Evolutionary conservation across 1,284 basidiomycete species (phyloP).

Genomic region (Ustilago hordei): DNA sequence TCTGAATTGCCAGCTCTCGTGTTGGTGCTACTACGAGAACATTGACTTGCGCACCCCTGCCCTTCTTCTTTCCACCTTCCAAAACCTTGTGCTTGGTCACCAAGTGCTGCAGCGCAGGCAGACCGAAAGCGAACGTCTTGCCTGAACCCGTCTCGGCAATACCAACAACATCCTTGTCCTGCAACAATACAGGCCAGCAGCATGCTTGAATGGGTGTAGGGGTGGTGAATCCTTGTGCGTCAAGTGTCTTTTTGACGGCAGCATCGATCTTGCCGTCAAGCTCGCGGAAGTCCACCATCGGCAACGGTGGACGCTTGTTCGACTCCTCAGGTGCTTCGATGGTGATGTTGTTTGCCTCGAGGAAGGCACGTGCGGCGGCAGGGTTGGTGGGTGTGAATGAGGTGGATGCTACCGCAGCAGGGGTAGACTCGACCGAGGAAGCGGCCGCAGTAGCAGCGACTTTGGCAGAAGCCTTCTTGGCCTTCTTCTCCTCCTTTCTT

Average conservation of each 20-base stretch:
- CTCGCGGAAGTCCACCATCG: slow-evolving; percentile 80
- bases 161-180: slow-evolving; percentile 88
- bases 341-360: slow-evolving; percentile 66
- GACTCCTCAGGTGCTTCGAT: slow-evolving; percentile 70
- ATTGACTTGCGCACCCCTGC: slow-evolving; percentile 73
- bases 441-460: slow-evolving; percentile 20
- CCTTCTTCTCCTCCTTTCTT: slow-evolving; percentile 62
- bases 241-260: slow-evolving; percentile 74
- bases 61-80: slow-evolving; percentile 52
- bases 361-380: slow-evolving; percentile 61
- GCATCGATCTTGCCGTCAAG: slow-evolving; percentile 77
- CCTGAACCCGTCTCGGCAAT: slow-evolving; percentile 93
- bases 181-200: slow-evolving; percentile 89
- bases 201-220: slow-evolving; percentile 97
- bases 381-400: slow-evolving; percentile 63
- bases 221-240: slow-evolving; percentile 80
- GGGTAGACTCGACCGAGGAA: slow-evolving; percentile 33
- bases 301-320: slow-evolving; percentile 72
- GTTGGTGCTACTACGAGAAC: slow-evolving; percentile 92
- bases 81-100: slow-evolving; percentile 71
- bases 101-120: slow-evolving; percentile 83
- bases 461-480: slow-evolving; percentile 50
- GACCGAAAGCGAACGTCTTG: slow-evolving; percentile 95
- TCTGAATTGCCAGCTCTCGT: slow-evolving; percentile 93
- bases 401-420: slow-evolving; percentile 47